These are phyloP conservation scores for Fraxinus sp. DNA, from an alignment of 305 asterid genomes.

Conservation along the genomic window DNA sequence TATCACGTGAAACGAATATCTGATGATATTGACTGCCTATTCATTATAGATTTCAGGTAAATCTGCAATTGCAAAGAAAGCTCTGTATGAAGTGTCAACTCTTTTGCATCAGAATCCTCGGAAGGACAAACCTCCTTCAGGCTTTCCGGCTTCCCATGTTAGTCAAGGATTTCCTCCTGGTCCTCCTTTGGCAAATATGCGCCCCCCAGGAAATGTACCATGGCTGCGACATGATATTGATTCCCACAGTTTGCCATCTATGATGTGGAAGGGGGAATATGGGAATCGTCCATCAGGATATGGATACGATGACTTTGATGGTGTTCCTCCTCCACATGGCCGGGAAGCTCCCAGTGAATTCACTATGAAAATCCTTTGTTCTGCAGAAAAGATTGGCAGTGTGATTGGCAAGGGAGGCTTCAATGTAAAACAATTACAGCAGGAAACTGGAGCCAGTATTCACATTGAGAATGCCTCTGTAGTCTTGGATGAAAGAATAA, in stretches of 20 bases:
- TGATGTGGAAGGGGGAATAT: slow-evolving; percentile 46
- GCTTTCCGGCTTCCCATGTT: slow-evolving; percentile 38
- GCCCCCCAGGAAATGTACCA: slow-evolving; percentile 42
- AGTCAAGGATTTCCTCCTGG: slow-evolving; percentile 50
- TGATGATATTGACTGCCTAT: slow-evolving; percentile 33
- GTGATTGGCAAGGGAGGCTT: slow-evolving; percentile 86
- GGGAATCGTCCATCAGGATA: slow-evolving; percentile 45
- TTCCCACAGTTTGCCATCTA: slow-evolving; percentile 40
- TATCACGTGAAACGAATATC: slow-evolving; percentile 15
- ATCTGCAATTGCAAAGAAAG: slow-evolving; percentile 57
- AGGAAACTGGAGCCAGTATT: slow-evolving; percentile 70
- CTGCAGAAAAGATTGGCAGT: slow-evolving; percentile 69
- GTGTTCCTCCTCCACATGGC: slow-evolving; percentile 45
- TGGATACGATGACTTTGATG: slow-evolving; percentile 50
- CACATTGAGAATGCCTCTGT: slow-evolving; percentile 52
- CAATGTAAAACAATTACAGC: slow-evolving; percentile 65
- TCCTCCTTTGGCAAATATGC: slow-evolving; percentile 47
- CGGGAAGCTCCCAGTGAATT: slow-evolving; percentile 60
- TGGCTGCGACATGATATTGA: slow-evolving; percentile 50
- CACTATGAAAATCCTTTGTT: slow-evolving; percentile 66
- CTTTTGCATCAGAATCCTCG: slow-evolving; percentile 71
- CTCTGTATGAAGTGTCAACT: slow-evolving; percentile 70
- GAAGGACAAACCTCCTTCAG: slow-evolving; percentile 59
- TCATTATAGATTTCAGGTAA: slow-evolving; percentile 60
- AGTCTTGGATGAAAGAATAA: slow-evolving; percentile 66